Evolutionary conservation across 139 green algal species (phyloP).

Genomic region (Tetratostichococcus sp.): DNA sequence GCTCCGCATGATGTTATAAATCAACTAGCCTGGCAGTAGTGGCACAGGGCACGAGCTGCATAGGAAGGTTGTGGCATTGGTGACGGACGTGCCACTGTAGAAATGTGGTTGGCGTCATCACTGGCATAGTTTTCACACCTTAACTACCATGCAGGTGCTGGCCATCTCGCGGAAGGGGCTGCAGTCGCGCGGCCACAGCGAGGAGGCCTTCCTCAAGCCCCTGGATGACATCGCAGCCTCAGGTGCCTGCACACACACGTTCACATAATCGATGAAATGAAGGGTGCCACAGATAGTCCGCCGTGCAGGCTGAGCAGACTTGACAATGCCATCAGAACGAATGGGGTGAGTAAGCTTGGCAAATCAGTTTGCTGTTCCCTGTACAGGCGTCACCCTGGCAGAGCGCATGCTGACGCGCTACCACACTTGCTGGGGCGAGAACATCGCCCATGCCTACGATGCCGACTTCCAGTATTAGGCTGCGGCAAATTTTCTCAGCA

Average conservation of each 20-base stretch:
- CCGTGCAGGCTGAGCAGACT: no score
- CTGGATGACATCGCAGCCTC: conserved; percentile 67
- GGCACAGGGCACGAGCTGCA: not conserved
- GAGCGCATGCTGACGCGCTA: conserved; percentile 71
- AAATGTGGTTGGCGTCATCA: no score
- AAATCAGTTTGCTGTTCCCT: no score
- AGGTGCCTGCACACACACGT: no score
- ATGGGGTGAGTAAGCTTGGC: no score
- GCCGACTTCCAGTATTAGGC: conserved; percentile 36
- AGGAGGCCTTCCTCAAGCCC: conserved; percentile 77
- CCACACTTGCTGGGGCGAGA: conserved; percentile 57
- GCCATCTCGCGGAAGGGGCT: conserved; percentile 76
- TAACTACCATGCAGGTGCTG: conserved; percentile 41
- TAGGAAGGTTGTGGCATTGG: not conserved
- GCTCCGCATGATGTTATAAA: not conserved
- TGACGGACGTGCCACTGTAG: no score
- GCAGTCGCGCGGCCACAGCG: conserved; percentile 68
- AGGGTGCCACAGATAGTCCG: no score
- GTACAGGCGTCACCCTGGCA: conserved; percentile 46
- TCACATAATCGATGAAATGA: no score
- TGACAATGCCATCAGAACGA: no score
- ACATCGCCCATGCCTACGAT: conserved; percentile 64
- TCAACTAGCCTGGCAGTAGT: no score
- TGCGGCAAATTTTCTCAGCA: not conserved
- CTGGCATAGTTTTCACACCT: no score